Percentiles rank a stretch among this genome's conserved stretches.
Evolutionary conservation across 2,329 filamentous ascomycete genomes (phyloP).

Genomic region (Elsinoe necatrix): DNA sequence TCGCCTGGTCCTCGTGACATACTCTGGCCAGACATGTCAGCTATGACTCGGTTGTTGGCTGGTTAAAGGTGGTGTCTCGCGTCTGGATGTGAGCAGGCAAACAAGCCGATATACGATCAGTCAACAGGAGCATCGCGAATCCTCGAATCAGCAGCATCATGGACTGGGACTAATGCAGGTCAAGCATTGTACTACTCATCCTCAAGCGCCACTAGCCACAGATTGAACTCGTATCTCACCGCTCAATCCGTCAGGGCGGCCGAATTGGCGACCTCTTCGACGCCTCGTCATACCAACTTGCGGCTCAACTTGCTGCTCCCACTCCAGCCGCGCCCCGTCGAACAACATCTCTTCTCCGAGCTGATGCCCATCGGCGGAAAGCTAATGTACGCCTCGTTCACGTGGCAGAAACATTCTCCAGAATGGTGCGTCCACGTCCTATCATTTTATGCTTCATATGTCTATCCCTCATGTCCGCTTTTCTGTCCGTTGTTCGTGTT

Average conservation of each 20-base stretch:
- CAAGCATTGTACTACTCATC: neutral
- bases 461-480: neutral
- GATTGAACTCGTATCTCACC: neutral
- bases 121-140: neutral
- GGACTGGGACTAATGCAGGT: constrained; percentile 7
- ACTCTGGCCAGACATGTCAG: neutral
- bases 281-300: neutral
- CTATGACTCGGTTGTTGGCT: neutral
- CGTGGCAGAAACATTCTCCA: neutral
- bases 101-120: neutral
- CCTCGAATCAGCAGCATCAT: neutral
- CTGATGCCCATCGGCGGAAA: neutral
- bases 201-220: neutral
- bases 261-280: constrained; percentile 9
- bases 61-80: neutral
- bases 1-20: neutral
- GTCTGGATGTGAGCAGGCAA: neutral
- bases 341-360: neutral
- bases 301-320: constrained; percentile 1
- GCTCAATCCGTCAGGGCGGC: constrained; percentile 5
- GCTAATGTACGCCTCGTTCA: neutral
- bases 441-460: constrained; percentile 3
- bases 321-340: neutral
- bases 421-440: neutral
- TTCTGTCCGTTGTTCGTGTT: neutral